phyloP scores from a whole-genome alignment of 2,329 filamentous ascomycete genomes.

The Coleophoma eucalyptorum region DNA sequence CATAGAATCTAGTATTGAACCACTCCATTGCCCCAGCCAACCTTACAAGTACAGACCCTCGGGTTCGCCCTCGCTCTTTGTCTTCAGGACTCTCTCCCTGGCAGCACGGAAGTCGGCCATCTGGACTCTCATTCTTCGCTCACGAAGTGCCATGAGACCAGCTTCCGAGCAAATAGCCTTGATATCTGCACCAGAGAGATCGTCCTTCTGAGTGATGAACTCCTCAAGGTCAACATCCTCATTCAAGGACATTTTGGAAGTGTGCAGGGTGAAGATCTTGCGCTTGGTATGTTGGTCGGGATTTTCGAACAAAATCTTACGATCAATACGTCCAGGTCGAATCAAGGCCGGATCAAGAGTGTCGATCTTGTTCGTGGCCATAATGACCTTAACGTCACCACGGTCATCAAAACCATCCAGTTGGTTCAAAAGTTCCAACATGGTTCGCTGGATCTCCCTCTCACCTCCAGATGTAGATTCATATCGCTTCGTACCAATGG shows the following conservation, averaged over 20 bases:
- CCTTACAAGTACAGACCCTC: slow-evolving; percentile 95
- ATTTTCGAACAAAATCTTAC: slow-evolving; percentile 81
- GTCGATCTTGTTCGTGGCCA: slow-evolving; percentile 99
- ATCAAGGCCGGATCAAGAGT: slow-evolving; percentile 95
- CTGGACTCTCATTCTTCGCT: slow-evolving; percentile 95
- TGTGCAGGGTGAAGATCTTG: slow-evolving; percentile 98
- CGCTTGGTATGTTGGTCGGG: slow-evolving; percentile 81
- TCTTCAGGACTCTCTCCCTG: slow-evolving; percentile 91
- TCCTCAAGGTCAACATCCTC: slow-evolving; percentile 98
- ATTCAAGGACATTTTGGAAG: slow-evolving; percentile 95
- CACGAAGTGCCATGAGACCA: slow-evolving; percentile 87
- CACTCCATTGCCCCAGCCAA: background rate
- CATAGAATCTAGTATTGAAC: background rate
- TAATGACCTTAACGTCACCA: slow-evolving; percentile 98
- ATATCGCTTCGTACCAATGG: slow-evolving; percentile 98
- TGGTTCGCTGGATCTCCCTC: slow-evolving; percentile 95
- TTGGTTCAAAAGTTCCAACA: slow-evolving; percentile 97
- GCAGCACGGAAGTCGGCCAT: slow-evolving; percentile 97
- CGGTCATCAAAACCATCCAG: slow-evolving; percentile 98
- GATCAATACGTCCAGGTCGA: slow-evolving; percentile 93
- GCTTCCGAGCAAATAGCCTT: slow-evolving; percentile 98
- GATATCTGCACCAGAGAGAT: slow-evolving; percentile 95
- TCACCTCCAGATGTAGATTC: slow-evolving; percentile 96
- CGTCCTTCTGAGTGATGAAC: slow-evolving; percentile 98
- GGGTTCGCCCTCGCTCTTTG: slow-evolving; percentile 97